Conservation (phyloP, 164 flowering plant genomes). For the Malania oleifera region DNA sequence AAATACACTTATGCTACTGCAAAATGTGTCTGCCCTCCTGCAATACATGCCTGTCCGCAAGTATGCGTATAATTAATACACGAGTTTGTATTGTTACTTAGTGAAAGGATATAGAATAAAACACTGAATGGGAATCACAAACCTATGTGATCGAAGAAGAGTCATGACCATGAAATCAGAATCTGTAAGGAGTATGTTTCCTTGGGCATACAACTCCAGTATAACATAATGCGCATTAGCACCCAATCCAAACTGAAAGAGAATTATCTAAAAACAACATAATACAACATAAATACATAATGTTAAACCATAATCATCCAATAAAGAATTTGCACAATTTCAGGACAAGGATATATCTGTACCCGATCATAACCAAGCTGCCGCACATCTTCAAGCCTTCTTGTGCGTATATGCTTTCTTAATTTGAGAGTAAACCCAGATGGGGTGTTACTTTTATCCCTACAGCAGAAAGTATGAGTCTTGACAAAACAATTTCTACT, state of each 20-base stretch:
- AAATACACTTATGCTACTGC: too few species aligned
- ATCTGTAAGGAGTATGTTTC: constrained; percentile 84
- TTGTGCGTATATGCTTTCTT: constrained; percentile 91
- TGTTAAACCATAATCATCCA: neutral
- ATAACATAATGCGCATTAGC: constrained; percentile 82
- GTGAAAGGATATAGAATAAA: neutral
- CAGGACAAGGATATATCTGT: constrained; percentile 7
- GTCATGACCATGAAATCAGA: constrained; percentile 82
- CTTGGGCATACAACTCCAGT: constrained; percentile 94
- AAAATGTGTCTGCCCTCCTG: too few species aligned
- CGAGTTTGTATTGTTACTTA: neutral
- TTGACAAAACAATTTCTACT: neutral
- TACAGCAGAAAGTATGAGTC: constrained; percentile 11
- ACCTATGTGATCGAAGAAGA: constrained; percentile 97
- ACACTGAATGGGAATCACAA: constrained; percentile 2
- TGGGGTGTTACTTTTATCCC: constrained; percentile 94
- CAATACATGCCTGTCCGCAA: too few species aligned
- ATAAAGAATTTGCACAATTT: neutral
- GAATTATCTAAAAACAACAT: constrained; percentile 48
- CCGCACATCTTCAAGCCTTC: constrained; percentile 94
- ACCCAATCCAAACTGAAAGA: constrained; percentile 93
- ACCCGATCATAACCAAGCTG: constrained; percentile 99
- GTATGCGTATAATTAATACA: too few species aligned
- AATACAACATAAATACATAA: neutral
- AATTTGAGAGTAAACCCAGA: constrained; percentile 94